Evolutionary conservation across 1,284 basidiomycete genomes (phyloP).

Genomic region (Ustilago cynodontis): DNA sequence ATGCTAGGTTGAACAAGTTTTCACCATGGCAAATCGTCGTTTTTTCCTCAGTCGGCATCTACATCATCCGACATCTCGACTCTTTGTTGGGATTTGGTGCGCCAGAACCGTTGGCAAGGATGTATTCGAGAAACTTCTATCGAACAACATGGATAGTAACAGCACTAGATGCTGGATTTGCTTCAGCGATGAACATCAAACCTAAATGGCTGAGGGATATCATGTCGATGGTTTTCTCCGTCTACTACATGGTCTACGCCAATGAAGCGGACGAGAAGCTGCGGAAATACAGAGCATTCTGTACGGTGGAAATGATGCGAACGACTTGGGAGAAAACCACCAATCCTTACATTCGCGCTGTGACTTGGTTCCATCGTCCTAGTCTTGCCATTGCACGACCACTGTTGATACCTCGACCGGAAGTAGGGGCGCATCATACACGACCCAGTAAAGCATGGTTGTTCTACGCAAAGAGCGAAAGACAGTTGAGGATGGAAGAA

Average conservation of each 20-base stretch:
- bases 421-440: slow-evolving; percentile 67
- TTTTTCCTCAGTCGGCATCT: slow-evolving; percentile 84
- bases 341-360: slow-evolving; percentile 85
- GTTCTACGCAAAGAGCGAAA: slow-evolving; percentile 82
- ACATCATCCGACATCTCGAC: slow-evolving; percentile 87
- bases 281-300: slow-evolving; percentile 87
- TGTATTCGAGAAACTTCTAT: slow-evolving; percentile 90
- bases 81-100: slow-evolving; percentile 87
- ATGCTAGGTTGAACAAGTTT: slow-evolving; percentile 74
- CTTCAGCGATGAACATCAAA: slow-evolving; percentile 91
- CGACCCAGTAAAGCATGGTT: slow-evolving; percentile 86
- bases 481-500: slow-evolving; percentile 73
- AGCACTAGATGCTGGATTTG: slow-evolving; percentile 96
- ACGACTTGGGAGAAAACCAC: slow-evolving; percentile 95
- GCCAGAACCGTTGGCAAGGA: slow-evolving; percentile 86
- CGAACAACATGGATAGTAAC: slow-evolving; percentile 91
- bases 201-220: slow-evolving; percentile 92
- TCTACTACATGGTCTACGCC: slow-evolving; percentile 93
- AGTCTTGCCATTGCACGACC: slow-evolving; percentile 79
- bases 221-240: slow-evolving; percentile 76
- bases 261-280: slow-evolving; percentile 89
- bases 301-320: slow-evolving; percentile 94
- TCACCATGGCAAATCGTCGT: slow-evolving; percentile 95
- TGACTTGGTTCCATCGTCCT: slow-evolving; percentile 76
- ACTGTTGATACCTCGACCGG: slow-evolving; percentile 83